Percentiles rank a stretch among this genome's conserved stretches.
Conservation (phyloP, 2,329 filamentous ascomycete species). For the Cladosporium velox region DNA sequence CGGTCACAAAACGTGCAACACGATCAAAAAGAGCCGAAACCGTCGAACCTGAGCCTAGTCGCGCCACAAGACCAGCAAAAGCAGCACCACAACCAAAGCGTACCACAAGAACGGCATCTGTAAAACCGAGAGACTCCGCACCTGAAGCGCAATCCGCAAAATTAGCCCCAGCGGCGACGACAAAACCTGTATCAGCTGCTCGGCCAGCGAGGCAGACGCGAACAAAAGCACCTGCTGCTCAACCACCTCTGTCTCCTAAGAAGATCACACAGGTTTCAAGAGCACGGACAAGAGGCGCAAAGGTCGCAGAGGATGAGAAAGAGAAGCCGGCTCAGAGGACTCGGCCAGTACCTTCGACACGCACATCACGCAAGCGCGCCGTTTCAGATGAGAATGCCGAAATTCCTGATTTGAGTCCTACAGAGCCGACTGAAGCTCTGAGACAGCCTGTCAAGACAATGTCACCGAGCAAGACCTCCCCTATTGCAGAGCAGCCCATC, state of each 20-base stretch:
- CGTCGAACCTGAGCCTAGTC: constrained; percentile 21
- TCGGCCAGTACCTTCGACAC: not conserved
- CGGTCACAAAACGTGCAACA: constrained; percentile 15
- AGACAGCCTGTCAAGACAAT: not conserved
- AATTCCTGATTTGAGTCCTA: constrained; percentile 20
- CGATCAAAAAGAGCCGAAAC: constrained; percentile 12
- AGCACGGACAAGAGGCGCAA: constrained; percentile 23
- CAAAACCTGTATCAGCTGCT: constrained; percentile 17
- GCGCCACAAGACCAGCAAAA: constrained; percentile 28
- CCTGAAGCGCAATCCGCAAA: constrained; percentile 3
- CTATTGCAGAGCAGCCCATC: not conserved
- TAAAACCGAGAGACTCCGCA: not conserved
- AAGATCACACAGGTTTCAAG: constrained; percentile 40
- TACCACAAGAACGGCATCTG: not conserved
- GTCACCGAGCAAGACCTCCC: constrained; percentile 9
- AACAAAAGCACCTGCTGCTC: constrained; percentile 15
- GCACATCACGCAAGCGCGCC: constrained; percentile 26
- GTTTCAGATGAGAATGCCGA: constrained; percentile 38
- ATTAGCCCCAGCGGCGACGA: not conserved
- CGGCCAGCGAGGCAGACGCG: constrained; percentile 13
- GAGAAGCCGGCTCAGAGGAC: constrained; percentile 16
- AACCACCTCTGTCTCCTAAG: constrained; percentile 37
- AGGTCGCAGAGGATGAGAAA: constrained; percentile 18
- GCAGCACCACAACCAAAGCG: constrained; percentile 14
- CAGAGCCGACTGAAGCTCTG: constrained; percentile 13